These are phyloP conservation scores for Carex kokanica DNA, from an alignment of 176 grass and related monocot genomes.

Conservation along the genomic window DNA sequence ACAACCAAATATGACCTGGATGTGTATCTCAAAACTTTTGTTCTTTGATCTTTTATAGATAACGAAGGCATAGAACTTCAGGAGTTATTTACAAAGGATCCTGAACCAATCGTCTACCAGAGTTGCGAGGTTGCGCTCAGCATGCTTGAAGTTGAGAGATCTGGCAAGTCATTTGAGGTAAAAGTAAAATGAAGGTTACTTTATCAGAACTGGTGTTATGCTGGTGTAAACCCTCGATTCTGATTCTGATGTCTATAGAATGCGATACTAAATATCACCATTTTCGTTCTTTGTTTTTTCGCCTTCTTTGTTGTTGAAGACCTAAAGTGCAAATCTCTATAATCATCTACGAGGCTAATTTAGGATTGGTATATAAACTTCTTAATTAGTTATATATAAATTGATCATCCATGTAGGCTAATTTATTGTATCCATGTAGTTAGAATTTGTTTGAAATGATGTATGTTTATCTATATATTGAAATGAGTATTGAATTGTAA, in stretches of 20 bases:
- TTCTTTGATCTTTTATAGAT: slow-evolving; percentile 51
- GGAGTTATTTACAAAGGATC: slow-evolving; percentile 61
- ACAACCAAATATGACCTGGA: too few species aligned
- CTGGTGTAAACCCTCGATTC: neutral
- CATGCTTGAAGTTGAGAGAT: slow-evolving; percentile 81
- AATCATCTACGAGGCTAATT: neutral
- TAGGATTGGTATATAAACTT: neutral
- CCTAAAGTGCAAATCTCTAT: neutral
- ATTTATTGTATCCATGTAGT: too few species aligned
- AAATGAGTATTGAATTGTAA: too few species aligned
- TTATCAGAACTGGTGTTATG: neutral
- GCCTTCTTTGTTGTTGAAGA: neutral
- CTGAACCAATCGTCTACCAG: slow-evolving; percentile 77
- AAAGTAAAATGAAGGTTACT: slow-evolving; percentile 33
- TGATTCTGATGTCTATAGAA: neutral
- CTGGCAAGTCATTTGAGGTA: slow-evolving; percentile 91
- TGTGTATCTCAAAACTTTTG: neutral
- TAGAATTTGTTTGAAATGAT: too few species aligned
- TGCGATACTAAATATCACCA: neutral
- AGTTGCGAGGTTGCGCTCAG: slow-evolving; percentile 91
- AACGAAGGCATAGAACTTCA: slow-evolving; percentile 65
- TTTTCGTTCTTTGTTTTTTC: neutral
- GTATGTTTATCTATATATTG: too few species aligned
- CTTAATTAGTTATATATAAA: too few species aligned
- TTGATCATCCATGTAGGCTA: too few species aligned